Evolutionary conservation across 441 rosid species (phyloP), one percentile per base, ranked within the genome.

Genomic region (Melastoma candidum): DNA sequence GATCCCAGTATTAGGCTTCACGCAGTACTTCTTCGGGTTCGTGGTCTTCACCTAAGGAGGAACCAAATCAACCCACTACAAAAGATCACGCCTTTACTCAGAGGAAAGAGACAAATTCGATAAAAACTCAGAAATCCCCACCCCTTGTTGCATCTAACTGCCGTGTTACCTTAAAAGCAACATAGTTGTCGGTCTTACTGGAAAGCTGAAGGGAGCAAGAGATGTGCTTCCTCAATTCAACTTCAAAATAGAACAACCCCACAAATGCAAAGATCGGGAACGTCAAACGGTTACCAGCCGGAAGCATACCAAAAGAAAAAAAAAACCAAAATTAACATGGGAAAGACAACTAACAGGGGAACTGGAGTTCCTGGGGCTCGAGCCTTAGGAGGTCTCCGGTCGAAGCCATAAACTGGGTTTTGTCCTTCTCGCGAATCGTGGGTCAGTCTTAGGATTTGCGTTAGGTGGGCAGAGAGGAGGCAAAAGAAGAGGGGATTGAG

Each of bases 211-310:
- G 60, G 46, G 93, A 80, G 47, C 90, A 82, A 25, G 88, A 74
- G 64, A 74, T 81, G 80, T 79, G 97, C 64, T 78, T 89, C 85
- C 61, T 82, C 81, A 89, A 74, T 74, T 89, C 95, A 75, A 89
- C 95, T 89, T 65, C 54, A 58, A 48, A 43, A 44, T 56, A 45
- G 47, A 43, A 47, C 57, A 47, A 14, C 46, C 26, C 7, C 17
- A 36, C 11, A n/a, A 49, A 36, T 36, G 41, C 41, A 17, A 36
- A 53, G 22, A 53, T 26, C 13, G 12, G 36, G 11, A 14, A 25
- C 14, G 0, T 26, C 11, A 6, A 43, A 49, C 36, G 36, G 36
- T 29, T 29, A 0, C 36, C 36, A 29, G 7, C 36, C 36, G 36
- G 36, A 29, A 29, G 36, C 36, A 29, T 29, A 17, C 22, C 7